These are phyloP conservation scores for Eucalyptus pumila DNA, from an alignment of 345 rosid genomes.

Conservation along the genomic window DNA sequence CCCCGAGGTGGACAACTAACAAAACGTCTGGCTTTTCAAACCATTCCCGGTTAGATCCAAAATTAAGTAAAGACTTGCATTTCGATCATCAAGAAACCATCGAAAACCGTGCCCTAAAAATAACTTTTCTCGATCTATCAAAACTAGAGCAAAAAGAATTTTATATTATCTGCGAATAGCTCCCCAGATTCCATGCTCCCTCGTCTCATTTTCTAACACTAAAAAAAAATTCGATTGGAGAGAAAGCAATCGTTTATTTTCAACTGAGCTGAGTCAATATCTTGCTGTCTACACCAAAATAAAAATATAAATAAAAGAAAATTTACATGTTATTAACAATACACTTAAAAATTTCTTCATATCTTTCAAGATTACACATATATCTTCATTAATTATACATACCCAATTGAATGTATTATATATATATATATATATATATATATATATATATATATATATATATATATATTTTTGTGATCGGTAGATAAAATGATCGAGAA, in stretches of 20 bases:
- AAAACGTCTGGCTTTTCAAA: background rate
- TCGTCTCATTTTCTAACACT: background rate
- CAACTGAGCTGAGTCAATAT: background rate
- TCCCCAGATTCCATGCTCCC: background rate
- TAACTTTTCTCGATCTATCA: background rate
- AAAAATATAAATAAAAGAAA: background rate
- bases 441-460: no score
- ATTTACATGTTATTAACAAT: no score
- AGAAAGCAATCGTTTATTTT: background rate
- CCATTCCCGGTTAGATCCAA: background rate
- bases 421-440: background rate
- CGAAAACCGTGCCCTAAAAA: background rate
- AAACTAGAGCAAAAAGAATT: background rate
- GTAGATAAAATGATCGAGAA: no score
- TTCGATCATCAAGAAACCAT: background rate
- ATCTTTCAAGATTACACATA: rapidly evolving
- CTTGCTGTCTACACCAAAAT: background rate
- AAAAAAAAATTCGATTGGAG: background rate
- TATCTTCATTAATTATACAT: background rate
- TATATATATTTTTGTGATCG: no score
- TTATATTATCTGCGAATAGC: background rate
- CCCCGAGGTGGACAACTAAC: background rate
- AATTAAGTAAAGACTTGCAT: background rate
- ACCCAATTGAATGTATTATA: background rate
- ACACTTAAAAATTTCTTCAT: background rate